These are phyloP conservation scores for Phlyctochytrium arcticum DNA, from an alignment of 192 early-diverging fungal species.

Conservation along the genomic window DNA sequence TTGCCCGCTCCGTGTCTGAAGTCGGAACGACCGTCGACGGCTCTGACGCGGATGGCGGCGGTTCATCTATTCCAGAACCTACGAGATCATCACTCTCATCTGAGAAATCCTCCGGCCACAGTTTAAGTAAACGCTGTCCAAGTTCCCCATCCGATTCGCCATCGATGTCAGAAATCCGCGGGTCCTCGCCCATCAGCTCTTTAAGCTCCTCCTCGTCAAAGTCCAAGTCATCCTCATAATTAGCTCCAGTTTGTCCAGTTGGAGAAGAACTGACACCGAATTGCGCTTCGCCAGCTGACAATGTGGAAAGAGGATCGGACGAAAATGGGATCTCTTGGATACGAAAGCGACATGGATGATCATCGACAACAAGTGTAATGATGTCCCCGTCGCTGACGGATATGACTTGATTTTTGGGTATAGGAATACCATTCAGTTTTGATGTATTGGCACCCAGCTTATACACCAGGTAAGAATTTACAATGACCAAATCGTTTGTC, in stretches of 20 bases:
- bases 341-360: not conserved
- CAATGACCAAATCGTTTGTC: not conserved
- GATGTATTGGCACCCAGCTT: constrained; percentile 25
- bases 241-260: not conserved
- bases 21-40: too few relatives aligned
- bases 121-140: too few relatives aligned
- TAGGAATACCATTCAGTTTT: not conserved
- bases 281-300: not conserved
- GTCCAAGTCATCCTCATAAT: too few relatives aligned
- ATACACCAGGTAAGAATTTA: not conserved
- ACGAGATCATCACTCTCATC: constrained; percentile 14
- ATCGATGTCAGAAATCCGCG: not conserved
- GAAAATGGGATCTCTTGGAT: constrained; percentile 8
- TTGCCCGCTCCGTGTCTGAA: too few relatives aligned
- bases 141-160: not conserved
- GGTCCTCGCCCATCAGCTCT: not conserved
- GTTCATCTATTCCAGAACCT: constrained; percentile 18
- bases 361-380: constrained; percentile 4
- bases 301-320: not conserved
- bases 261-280: too few relatives aligned
- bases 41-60: not conserved
- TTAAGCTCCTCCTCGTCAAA: not conserved
- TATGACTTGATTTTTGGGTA: not conserved
- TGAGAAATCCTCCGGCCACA: constrained; percentile 28
- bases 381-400: constrained; percentile 4